phyloP scores from a whole-genome alignment of 805 yeast species.

The Teunomyces atbi region DNA sequence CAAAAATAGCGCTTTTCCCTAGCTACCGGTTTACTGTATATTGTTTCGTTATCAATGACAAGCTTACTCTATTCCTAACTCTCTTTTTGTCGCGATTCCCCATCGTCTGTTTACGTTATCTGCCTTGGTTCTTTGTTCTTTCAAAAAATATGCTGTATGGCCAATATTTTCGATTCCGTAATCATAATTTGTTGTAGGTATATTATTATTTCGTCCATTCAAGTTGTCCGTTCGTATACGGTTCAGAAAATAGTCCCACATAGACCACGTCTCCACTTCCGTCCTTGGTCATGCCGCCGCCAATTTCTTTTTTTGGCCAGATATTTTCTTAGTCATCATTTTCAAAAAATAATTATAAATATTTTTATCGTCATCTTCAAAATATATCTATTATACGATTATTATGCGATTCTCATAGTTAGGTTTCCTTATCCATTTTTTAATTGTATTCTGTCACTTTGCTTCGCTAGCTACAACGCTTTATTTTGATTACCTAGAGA shows the following conservation, averaged over 20 bases:
- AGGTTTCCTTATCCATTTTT: not conserved
- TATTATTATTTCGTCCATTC: not conserved
- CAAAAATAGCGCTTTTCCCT: no score
- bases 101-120: not conserved
- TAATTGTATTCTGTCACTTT: not conserved
- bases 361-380: not conserved
- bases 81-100: not conserved
- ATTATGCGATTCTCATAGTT: not conserved
- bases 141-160: not conserved
- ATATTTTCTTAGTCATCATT: constrained; percentile 3
- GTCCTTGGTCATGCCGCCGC: not conserved
- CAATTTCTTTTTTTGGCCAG: not conserved
- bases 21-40: no score
- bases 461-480: not conserved
- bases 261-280: not conserved
- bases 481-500: not conserved
- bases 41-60: no score
- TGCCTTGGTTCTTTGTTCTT: not conserved
- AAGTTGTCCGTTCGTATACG: not conserved
- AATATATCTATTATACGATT: constrained; percentile 5
- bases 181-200: not conserved
- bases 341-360: not conserved
- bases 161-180: not conserved
- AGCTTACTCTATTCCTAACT: not conserved
- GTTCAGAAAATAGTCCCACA: constrained; percentile 1